Base-by-base conservation (phyloP, 257 asterid species). In the Gynochthodes officinalis region DNA sequence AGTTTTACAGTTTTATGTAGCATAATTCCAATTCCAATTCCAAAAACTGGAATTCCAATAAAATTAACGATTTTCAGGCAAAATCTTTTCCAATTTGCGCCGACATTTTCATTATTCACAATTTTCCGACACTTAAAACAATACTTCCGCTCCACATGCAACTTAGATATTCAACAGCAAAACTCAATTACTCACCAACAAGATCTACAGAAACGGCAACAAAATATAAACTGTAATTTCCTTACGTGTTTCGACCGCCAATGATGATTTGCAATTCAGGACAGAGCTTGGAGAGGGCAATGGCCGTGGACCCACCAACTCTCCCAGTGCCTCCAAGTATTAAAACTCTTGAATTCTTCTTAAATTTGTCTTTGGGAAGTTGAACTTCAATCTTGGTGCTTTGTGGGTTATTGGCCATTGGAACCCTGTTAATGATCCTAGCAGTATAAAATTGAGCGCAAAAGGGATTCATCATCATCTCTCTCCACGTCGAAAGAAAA, bases 311-410 rank as follows among this genome's bases (percentile, higher is more conserved):
- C 27, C 99, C 95, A 46, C 99, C 99, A 57, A 94, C 98, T 84
- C 99, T 92, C 70, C 99, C 99, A 32, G 99, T 94, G 66, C 97
- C 99, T n/a, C 99, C 99, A 1, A 91, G 73, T 79, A 94, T 72
- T 72, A 94, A 74, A 43, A 91, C 74, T 83, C 91, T 83, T 2
- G 97, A 87, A 7, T 79, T 84, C 79, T 80, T 68, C 60, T 67
- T 48, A 25, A 79, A 89, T 23, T 76, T 85, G 2, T 85, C 88
- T 18, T 83, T 88, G 23, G 88, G 77, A 32, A 88, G 81, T 66
- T 89, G 83, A 54, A 86, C 81, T 71, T 80, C 77, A 63, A 77
- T 58, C 5, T 4, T 63, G 71, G 65, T 69, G 73, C 64, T 71
- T 69, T 75, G 77, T 25, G 76, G 77, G 23, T 64, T 80, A 54